Evolutionary conservation across 352 stramenopile species (phyloP), one percentile per base, ranked within the genome.

Genomic region (Pythium diclinum): DNA sequence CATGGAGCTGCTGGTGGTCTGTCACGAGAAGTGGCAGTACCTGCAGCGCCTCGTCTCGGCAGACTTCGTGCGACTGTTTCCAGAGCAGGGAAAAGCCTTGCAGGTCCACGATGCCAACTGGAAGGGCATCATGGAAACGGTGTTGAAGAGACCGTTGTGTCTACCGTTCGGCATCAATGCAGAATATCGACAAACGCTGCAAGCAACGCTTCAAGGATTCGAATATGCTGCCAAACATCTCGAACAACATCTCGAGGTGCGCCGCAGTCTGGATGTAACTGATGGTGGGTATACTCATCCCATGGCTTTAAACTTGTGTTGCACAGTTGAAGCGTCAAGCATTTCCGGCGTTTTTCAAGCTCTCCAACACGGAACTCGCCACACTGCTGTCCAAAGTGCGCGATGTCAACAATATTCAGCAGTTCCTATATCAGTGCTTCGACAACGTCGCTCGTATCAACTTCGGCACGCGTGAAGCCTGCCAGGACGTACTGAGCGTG

Each of bases 1-100:
- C 0, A 63, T 89, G 13, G 77, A 87, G 28, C 48, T 89, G 2
- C 68, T 92, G 3, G 65, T 83, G 14, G 57, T 79, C 1, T 89
- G 78, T 42, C 79, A 91, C 17, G 71, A 79, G 13, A 83, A 89
- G 59, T 89, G 84, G 80, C 78, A 90, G 25, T 74, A 87, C 49
- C 79, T 86, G 0, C 82, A 92, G 57, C 74, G 69, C 5, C 62
- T 92, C 8, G 53, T 86, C 6, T 89, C 84, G 3, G 71, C 68
- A 2, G 84, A 92, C 21, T 92, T 90, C 54, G 46, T 78, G 1
- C 77, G 84, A 10, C 67, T 68, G 0, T 89, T 89, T 47, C 79
- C 82, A 5, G 84, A 91, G 0, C 75, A 86, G 65, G 71, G 73
- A 0, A 88, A 85, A 51, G 52, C 72, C 3, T 58, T 91, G 19